phyloP scores from a whole-genome alignment of 2,329 filamentous ascomycete genomes.

The Aspergillus novoparasiticus region DNA sequence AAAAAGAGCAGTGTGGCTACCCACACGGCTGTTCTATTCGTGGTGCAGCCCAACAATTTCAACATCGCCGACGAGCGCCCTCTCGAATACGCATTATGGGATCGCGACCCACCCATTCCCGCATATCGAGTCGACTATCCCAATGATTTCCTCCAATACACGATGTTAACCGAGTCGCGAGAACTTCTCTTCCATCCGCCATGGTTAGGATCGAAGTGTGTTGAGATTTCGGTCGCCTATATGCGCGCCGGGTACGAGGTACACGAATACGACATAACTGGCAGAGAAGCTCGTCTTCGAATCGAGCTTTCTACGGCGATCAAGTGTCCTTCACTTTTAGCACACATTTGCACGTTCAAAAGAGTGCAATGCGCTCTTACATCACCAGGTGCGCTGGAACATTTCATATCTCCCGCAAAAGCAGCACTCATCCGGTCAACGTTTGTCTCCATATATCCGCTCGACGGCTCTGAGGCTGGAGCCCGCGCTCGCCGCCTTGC shows the following conservation, averaged over 20 bases:
- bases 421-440: constrained; percentile 33
- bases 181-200: constrained; percentile 43
- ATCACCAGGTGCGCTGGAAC: constrained; percentile 33
- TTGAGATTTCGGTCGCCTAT: constrained; percentile 49
- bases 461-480: constrained; percentile 37
- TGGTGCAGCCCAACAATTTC: constrained; percentile 49
- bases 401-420: constrained; percentile 35
- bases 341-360: constrained; percentile 48
- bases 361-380: constrained; percentile 47
- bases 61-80: constrained; percentile 50
- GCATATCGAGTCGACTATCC: constrained; percentile 43
- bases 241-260: constrained; percentile 48
- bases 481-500: constrained; percentile 28
- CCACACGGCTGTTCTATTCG: constrained; percentile 43
- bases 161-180: constrained; percentile 29
- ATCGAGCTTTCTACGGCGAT: constrained; percentile 46
- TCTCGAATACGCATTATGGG: constrained; percentile 47
- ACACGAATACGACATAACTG: constrained; percentile 40
- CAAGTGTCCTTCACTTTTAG: constrained; percentile 48
- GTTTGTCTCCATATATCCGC: constrained; percentile 40
- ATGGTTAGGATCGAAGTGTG: constrained; percentile 12
- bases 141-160: constrained; percentile 32
- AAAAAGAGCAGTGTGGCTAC: constrained; percentile 16
- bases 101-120: constrained; percentile 33
- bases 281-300: constrained; percentile 32